These are phyloP conservation scores for Malus fusca DNA, from an alignment of 306 rosid species.

Conservation along the genomic window DNA sequence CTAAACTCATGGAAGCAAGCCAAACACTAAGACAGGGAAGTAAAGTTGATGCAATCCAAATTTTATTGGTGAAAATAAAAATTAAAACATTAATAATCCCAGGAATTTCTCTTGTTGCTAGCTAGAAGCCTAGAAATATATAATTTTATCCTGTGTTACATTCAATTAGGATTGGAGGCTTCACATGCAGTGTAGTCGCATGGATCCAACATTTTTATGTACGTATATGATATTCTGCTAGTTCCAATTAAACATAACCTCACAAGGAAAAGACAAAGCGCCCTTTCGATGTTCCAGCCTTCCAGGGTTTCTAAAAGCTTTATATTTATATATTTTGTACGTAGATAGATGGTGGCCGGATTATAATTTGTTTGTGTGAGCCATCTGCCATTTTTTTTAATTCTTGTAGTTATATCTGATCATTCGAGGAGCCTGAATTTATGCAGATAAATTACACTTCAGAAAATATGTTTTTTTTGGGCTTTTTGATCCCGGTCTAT, in stretches of 20 bases:
- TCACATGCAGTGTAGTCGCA: background rate
- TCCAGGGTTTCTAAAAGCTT: background rate
- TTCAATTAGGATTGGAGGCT: background rate
- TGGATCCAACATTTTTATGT: background rate
- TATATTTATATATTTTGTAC: background rate
- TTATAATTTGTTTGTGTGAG: too few species aligned
- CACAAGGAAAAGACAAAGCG: background rate
- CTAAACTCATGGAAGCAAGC: conserved; percentile 12
- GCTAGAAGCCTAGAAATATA: background rate
- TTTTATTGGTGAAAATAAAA: background rate
- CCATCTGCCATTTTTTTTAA: too few species aligned
- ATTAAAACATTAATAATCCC: background rate
- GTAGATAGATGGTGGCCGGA: background rate
- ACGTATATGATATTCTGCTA: background rate
- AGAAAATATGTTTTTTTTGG: background rate
- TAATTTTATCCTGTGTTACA: too few species aligned
- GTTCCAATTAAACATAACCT: background rate
- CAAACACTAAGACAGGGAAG: background rate
- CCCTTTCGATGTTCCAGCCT: background rate
- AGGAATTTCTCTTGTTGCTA: background rate
- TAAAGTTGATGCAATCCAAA: background rate
- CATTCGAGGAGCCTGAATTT: background rate
- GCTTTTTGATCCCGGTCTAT: too few species aligned
- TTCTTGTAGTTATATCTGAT: background rate
- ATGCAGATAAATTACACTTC: background rate